Evolutionary conservation across 441 rosid species (phyloP).

Genomic region (Pelargonium australe): DNA sequence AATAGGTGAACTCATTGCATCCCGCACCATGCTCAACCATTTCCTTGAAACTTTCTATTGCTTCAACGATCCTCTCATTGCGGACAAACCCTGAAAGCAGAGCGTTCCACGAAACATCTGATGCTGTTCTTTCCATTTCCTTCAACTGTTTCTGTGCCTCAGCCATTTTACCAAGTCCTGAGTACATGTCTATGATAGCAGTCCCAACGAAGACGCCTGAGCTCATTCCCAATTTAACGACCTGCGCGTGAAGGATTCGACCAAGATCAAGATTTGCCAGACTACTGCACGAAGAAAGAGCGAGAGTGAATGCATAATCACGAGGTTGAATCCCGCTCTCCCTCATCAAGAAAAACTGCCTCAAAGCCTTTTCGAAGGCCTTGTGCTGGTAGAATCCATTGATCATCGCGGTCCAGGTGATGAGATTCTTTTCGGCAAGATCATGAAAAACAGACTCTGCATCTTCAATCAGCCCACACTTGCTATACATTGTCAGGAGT

Average conservation of each 20-base stretch:
- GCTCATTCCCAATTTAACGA: slow-evolving; percentile 26
- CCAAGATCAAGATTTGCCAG: slow-evolving; percentile 20
- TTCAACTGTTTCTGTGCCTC: slow-evolving; percentile 23
- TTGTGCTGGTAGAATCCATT: slow-evolving; percentile 28
- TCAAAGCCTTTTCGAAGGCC: slow-evolving; percentile 27
- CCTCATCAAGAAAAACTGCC: slow-evolving; percentile 27
- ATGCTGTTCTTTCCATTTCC: slow-evolving; percentile 22
- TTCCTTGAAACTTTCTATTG: slow-evolving; percentile 19
- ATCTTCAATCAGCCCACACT: slow-evolving; percentile 21
- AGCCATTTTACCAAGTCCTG: slow-evolving; percentile 25
- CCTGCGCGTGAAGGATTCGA: slow-evolving; percentile 28
- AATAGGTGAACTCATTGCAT: slow-evolving; percentile 29
- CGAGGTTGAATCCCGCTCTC: slow-evolving; percentile 28
- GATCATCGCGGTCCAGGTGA: slow-evolving; percentile 33
- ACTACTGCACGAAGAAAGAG: slow-evolving; percentile 32
- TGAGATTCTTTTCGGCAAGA: slow-evolving; percentile 24
- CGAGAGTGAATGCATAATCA: slow-evolving; percentile 32
- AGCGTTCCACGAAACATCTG: slow-evolving; percentile 30
- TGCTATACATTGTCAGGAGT: slow-evolving; percentile 26
- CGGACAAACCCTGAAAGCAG: slow-evolving; percentile 22
- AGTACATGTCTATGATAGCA: slow-evolving; percentile 34
- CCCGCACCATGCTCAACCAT: slow-evolving; percentile 18
- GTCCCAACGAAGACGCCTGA: slow-evolving; percentile 26
- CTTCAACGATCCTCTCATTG: slow-evolving; percentile 21
- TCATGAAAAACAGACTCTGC: slow-evolving; percentile 25